Evolutionary conservation across 805 yeast genomes (phyloP).

Genomic region (Candida pseudoglaebosa): DNA sequence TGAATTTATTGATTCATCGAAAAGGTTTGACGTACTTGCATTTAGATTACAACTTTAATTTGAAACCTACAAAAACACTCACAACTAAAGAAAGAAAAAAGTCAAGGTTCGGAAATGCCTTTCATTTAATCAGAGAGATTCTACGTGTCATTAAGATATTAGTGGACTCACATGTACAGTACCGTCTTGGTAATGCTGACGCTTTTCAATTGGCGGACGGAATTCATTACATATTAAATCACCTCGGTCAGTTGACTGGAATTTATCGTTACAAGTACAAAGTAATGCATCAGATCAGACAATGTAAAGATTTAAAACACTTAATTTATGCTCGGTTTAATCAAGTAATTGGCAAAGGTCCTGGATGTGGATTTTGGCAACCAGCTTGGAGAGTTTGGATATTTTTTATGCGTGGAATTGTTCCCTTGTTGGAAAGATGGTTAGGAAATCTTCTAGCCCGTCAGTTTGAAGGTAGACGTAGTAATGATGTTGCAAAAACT

Average conservation of each 20-base stretch:
- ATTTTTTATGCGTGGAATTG: constrained; percentile 82
- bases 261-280: constrained; percentile 94
- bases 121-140: constrained; percentile 89
- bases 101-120: constrained; percentile 94
- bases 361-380: constrained; percentile 99
- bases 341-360: constrained; percentile 88
- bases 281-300: constrained; percentile 96
- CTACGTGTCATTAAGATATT: constrained; percentile 76
- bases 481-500: constrained; percentile 88
- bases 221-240: constrained; percentile 82
- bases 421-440: constrained; percentile 93
- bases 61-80: constrained; percentile 93
- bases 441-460: constrained; percentile 84
- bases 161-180: constrained; percentile 93
- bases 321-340: constrained; percentile 84
- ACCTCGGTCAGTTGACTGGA: constrained; percentile 94
- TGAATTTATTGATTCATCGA: constrained; percentile 82
- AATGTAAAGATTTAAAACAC: constrained; percentile 93
- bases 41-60: constrained; percentile 89
- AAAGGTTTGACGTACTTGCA: constrained; percentile 90
- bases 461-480: constrained; percentile 92
- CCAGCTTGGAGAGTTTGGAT: constrained; percentile 99
- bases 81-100: constrained; percentile 95
- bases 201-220: constrained; percentile 96
- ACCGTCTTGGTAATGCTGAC: constrained; percentile 83